phyloP scores from a whole-genome alignment of 1,284 basidiomycete genomes.

The Ustilago nuda region DNA sequence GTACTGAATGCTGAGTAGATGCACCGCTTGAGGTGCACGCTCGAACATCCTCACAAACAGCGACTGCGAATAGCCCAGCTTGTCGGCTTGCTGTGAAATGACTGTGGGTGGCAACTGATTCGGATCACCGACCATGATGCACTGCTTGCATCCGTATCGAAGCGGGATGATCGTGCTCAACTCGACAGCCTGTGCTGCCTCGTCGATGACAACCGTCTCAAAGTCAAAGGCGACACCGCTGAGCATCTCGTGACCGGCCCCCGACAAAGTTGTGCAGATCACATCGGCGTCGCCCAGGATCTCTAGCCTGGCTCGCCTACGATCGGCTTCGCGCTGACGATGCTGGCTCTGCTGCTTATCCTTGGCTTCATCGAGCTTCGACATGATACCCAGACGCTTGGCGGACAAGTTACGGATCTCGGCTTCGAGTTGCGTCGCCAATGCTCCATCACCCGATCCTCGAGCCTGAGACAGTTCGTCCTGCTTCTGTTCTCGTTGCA shows the following conservation, averaged over 20 bases:
- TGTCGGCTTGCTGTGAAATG: constrained; percentile 85
- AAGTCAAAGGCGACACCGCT: constrained; percentile 81
- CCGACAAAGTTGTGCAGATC: constrained; percentile 91
- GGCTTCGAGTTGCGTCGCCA: constrained; percentile 46
- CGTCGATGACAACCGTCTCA: constrained; percentile 96
- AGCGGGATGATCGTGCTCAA: constrained; percentile 95
- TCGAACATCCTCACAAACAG: constrained; percentile 93
- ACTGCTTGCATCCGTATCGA: constrained; percentile 85
- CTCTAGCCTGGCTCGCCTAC: constrained; percentile 46
- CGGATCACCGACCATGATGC: constrained; percentile 97
- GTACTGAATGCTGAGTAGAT: constrained; percentile 96
- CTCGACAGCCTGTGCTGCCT: constrained; percentile 97
- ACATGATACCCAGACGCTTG: constrained; percentile 50
- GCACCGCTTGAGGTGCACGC: constrained; percentile 81
- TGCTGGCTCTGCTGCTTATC: constrained; percentile 56
- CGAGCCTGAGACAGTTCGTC: constrained; percentile 49
- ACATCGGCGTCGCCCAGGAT: constrained; percentile 78
- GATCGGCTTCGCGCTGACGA: constrained; percentile 60
- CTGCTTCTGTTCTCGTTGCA: constrained; percentile 56
- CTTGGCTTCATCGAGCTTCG: constrained; percentile 60
- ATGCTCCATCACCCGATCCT: constrained; percentile 20
- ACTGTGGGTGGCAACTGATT: constrained; percentile 97
- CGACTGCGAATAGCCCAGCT: constrained; percentile 85
- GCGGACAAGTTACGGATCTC: constrained; percentile 52
- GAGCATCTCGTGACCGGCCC: constrained; percentile 85